A percentile compares a stretch with the other conserved stretches of the same genome.
Conservation (phyloP, 345 rosid genomes). For the Eucalyptus pauciflora region DNA sequence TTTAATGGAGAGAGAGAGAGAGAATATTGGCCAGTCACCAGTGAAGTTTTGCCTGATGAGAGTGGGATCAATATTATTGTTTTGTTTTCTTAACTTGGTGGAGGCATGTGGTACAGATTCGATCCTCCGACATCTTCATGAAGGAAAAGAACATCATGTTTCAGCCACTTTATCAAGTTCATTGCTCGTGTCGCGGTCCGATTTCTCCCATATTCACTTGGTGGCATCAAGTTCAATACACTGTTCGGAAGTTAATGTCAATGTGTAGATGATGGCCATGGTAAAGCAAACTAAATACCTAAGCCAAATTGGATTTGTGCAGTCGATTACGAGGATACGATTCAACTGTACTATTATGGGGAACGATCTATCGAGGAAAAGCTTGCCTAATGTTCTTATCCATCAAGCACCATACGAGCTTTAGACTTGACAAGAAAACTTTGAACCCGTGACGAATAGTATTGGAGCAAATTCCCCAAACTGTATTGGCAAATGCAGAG, state of each 20-base stretch:
- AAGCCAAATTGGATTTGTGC: rapidly evolving
- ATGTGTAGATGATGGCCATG: background rate
- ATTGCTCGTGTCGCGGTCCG: background rate
- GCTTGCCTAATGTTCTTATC: no score
- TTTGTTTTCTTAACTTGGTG: background rate
- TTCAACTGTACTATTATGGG: rapidly evolving
- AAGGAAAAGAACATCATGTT: background rate
- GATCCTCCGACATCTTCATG: background rate
- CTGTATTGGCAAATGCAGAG: no score
- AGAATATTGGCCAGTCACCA: rapidly evolving
- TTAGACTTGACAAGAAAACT: no score
- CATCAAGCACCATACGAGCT: rapidly evolving
- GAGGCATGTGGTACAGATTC: background rate
- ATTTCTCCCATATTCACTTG: background rate
- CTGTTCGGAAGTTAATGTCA: rapidly evolving
- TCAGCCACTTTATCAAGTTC: background rate
- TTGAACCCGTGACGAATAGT: no score
- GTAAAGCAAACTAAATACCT: background rate
- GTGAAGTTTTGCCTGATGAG: rapidly evolving
- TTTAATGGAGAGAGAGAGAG: background rate
- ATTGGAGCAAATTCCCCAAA: rapidly evolving
- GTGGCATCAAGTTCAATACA: background rate
- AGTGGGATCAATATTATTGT: background rate
- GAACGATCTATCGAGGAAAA: rapidly evolving
- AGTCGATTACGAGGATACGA: rapidly evolving